These are phyloP conservation scores for Physcomitrium patens DNA, from an alignment of 225 moss, liverwort and hornwort genomes.

Conservation along the genomic window DNA sequence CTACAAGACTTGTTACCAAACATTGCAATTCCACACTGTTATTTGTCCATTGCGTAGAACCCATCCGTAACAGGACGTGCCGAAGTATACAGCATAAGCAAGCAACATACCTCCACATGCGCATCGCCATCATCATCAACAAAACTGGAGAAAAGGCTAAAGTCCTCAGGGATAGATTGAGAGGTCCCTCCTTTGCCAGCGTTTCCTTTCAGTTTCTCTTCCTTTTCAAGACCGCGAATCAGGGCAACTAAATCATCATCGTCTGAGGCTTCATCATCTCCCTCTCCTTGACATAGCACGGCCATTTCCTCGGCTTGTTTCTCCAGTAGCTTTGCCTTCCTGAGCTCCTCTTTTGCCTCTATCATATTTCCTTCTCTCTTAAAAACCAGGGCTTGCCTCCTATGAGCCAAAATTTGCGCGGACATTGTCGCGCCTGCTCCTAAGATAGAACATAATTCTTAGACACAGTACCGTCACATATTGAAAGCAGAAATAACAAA, in stretches of 20 bases:
- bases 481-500: not conserved
- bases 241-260: conserved; percentile 81
- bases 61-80: not conserved
- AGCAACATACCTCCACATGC: conserved; percentile 72
- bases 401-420: conserved; percentile 75
- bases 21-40: not conserved
- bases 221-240: conserved; percentile 90
- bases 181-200: conserved; percentile 32
- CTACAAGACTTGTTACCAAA: not conserved
- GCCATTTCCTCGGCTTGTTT: conserved; percentile 85
- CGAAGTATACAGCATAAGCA: not conserved
- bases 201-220: conserved; percentile 59
- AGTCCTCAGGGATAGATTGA: conserved; percentile 47
- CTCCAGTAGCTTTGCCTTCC: conserved; percentile 92
- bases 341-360: conserved; percentile 96
- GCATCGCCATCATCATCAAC: conserved; percentile 79
- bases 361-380: conserved; percentile 89
- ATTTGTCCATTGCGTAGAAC: not conserved
- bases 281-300: conserved; percentile 66
- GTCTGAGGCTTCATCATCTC: conserved; percentile 67
- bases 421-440: conserved; percentile 59
- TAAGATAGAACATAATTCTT: conserved; percentile 25
- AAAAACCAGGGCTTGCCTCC: conserved; percentile 81
- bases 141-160: conserved; percentile 43
- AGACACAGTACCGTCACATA: conserved; percentile 20